Evolutionary conservation across 2,329 filamentous ascomycete species (phyloP).

Genomic region (Paracoccidioides brasiliensis): DNA sequence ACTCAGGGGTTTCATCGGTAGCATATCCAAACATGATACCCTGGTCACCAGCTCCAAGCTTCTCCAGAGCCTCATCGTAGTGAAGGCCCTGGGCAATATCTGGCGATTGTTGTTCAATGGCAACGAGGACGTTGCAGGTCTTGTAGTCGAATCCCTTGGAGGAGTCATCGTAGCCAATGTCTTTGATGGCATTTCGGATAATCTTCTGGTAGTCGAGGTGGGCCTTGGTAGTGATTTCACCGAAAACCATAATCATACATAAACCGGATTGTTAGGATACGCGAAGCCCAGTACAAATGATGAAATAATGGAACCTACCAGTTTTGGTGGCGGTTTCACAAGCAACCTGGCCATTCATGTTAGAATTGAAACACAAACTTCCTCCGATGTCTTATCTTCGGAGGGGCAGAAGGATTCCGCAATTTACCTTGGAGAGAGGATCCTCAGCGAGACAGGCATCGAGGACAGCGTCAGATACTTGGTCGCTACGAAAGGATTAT

Average conservation of each 20-base stretch:
- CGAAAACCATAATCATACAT: conserved; percentile 92
- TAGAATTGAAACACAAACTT: conserved; percentile 2
- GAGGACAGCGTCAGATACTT: conserved; percentile 96
- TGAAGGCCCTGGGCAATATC: conserved; percentile 99
- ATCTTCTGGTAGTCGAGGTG: conserved; percentile 95
- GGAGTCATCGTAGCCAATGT: conserved; percentile 96
- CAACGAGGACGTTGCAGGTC: conserved; percentile 95
- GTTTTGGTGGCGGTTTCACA: conserved; percentile 99
- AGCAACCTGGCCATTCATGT: conserved; percentile 45
- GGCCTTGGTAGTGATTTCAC: conserved; percentile 97
- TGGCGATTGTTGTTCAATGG: conserved; percentile 97
- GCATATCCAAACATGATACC: conserved; percentile 99
- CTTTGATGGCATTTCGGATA: conserved; percentile 88
- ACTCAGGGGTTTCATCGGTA: conserved; percentile 95
- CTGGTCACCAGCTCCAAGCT: conserved; percentile 97
- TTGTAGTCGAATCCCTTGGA: conserved; percentile 99
- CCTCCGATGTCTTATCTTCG: conserved; percentile 2
- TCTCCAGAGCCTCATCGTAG: conserved; percentile 93
- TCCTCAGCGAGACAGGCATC: conserved; percentile 93
- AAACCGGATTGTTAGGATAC: conserved; percentile 7
- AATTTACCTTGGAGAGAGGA: conserved; percentile 72
- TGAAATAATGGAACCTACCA: conserved; percentile 40
- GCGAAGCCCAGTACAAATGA: conserved; percentile 3
- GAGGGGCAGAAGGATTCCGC: conserved; percentile 4
- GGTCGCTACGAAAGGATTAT: conserved; percentile 45